Conservation (phyloP, 2,329 filamentous ascomycete species). For the Tolypocladium cylindrosporum region DNA sequence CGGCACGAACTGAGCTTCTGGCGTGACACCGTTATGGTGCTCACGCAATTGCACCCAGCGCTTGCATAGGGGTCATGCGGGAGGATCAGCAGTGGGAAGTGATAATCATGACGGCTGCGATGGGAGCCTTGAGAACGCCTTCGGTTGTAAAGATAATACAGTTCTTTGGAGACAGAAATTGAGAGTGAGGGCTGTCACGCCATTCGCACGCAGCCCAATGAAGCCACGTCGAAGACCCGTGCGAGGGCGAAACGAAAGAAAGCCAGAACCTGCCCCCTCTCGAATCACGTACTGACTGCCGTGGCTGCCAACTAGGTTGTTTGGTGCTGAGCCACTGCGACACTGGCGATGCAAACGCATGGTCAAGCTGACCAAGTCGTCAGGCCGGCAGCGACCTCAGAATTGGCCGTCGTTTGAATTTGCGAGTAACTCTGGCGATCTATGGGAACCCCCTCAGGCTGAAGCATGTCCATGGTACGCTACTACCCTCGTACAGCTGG, state of each 20-base stretch:
- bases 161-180: not conserved
- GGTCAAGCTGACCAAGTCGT: not conserved
- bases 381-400: not conserved
- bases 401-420: not conserved
- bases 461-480: too few relatives aligned
- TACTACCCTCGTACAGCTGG: too few relatives aligned
- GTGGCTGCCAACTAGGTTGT: not conserved
- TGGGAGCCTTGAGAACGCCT: not conserved
- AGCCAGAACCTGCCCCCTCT: not conserved
- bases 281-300: not conserved
- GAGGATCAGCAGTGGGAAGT: not conserved
- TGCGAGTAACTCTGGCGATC: too few relatives aligned
- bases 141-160: not conserved
- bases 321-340: not conserved
- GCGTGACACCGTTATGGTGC: not conserved
- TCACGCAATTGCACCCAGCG: not conserved
- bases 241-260: not conserved
- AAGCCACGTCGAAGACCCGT: not conserved
- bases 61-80: not conserved
- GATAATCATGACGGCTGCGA: not conserved
- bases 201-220: not conserved
- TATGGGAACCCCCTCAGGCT: not conserved
- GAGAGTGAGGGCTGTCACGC: not conserved
- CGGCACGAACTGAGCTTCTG: slow-evolving; percentile 44
- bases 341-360: not conserved